These are phyloP conservation scores for Talaromyces atroroseus DNA, from an alignment of 2,329 filamentous ascomycete genomes.

Conservation along the genomic window DNA sequence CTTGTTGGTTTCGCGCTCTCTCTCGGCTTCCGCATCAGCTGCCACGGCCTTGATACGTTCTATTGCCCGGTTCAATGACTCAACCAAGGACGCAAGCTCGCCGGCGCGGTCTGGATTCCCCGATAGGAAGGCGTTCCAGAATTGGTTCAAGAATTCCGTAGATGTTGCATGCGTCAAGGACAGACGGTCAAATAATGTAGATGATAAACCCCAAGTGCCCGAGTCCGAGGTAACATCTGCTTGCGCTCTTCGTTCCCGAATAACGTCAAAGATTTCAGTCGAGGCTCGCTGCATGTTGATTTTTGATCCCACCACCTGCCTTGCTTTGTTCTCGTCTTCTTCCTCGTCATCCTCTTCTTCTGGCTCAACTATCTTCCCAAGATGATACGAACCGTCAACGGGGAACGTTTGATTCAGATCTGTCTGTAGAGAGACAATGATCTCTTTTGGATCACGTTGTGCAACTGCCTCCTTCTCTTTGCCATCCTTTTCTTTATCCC, in stretches of 20 bases:
- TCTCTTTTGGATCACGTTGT: slow-evolving; percentile 63
- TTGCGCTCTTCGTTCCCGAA: slow-evolving; percentile 53
- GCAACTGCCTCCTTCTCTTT: slow-evolving; percentile 49
- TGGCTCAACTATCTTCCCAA: slow-evolving; percentile 56
- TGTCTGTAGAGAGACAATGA: slow-evolving; percentile 59
- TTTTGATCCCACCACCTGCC: slow-evolving; percentile 63
- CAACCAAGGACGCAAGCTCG: slow-evolving; percentile 75
- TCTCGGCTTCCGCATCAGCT: slow-evolving; percentile 69
- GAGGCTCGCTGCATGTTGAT: slow-evolving; percentile 53
- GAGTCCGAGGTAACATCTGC: slow-evolving; percentile 30
- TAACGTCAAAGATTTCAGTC: slow-evolving; percentile 53
- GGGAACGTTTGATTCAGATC: slow-evolving; percentile 49
- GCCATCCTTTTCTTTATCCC: slow-evolving; percentile 31
- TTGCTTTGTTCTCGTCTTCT: slow-evolving; percentile 42
- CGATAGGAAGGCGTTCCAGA: slow-evolving; percentile 88
- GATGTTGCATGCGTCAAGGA: slow-evolving; percentile 83
- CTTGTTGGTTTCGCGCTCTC: slow-evolving; percentile 60
- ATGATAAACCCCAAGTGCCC: slow-evolving; percentile 43
- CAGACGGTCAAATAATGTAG: slow-evolving; percentile 55
- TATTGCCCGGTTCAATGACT: slow-evolving; percentile 71
- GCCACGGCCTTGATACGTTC: slow-evolving; percentile 77
- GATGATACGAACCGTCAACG: slow-evolving; percentile 59
- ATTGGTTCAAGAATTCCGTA: slow-evolving; percentile 93
- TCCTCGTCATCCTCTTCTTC: slow-evolving; percentile 54
- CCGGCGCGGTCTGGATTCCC: slow-evolving; percentile 74